Evolutionary conservation across 2,329 filamentous ascomycete species (phyloP).

Genomic region (Paecilomyces sp.): DNA sequence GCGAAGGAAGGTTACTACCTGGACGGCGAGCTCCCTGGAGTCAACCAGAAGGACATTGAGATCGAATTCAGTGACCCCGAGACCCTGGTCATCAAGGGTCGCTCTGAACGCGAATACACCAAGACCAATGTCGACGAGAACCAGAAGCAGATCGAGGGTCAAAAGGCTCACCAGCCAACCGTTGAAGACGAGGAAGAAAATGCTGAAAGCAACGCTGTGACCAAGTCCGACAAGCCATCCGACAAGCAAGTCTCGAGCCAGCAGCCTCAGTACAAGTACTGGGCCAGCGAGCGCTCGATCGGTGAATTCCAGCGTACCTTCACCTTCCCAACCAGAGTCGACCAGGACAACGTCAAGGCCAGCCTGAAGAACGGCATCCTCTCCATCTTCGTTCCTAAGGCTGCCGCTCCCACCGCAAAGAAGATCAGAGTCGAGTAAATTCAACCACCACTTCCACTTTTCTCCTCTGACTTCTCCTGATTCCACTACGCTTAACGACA

Average conservation of each 20-base stretch:
- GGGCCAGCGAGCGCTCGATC: constrained; percentile 53
- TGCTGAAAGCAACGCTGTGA: constrained; percentile 8
- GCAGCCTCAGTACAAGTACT: constrained; percentile 40
- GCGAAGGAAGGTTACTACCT: constrained; percentile 33
- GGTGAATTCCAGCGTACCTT: constrained; percentile 56
- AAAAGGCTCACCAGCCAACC: constrained; percentile 36
- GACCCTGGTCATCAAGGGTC: constrained; percentile 38
- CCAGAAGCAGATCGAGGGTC: constrained; percentile 10
- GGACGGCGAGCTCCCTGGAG: constrained; percentile 39
- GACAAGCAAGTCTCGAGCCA: constrained; percentile 11
- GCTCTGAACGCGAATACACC: constrained; percentile 26
- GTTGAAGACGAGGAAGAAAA: constrained; percentile 48
- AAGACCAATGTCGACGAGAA: constrained; percentile 12
- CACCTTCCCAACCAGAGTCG: constrained; percentile 50
- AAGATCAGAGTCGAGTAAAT: constrained; percentile 52
- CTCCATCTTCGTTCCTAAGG: constrained; percentile 52
- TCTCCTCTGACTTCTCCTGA: neutral
- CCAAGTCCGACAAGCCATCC: constrained; percentile 11
- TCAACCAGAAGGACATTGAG: constrained; percentile 36
- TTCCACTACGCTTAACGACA: neutral
- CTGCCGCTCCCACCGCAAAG: constrained; percentile 38
- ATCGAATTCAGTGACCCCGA: constrained; percentile 41
- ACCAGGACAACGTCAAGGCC: constrained; percentile 56
- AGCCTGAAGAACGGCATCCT: constrained; percentile 55
- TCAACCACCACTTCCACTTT: neutral